These are phyloP conservation scores for Porodaedalea pini DNA, from an alignment of 1,284 basidiomycete species.

Conservation along the genomic window DNA sequence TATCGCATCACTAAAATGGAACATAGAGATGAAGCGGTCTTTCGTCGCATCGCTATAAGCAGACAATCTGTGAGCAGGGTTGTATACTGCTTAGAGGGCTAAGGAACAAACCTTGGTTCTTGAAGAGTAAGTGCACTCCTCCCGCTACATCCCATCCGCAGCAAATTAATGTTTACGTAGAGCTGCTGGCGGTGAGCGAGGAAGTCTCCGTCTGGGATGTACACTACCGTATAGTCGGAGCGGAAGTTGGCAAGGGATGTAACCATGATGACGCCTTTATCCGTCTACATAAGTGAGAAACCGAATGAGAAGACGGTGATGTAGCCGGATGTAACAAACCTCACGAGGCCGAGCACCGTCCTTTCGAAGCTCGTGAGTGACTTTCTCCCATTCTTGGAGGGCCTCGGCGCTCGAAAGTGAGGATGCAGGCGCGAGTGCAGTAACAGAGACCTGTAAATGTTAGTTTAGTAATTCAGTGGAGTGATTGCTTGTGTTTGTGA, in stretches of 20 bases:
- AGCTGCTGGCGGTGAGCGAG: slow-evolving; percentile 57
- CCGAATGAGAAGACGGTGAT: slow-evolving; percentile 2
- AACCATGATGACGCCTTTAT: slow-evolving; percentile 67
- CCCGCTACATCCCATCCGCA: slow-evolving; percentile 74
- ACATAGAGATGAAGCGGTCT: slow-evolving; percentile 68
- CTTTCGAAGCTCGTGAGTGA: slow-evolving; percentile 54
- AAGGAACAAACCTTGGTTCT: slow-evolving; percentile 53
- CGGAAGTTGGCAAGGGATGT: slow-evolving; percentile 83
- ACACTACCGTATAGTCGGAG: slow-evolving; percentile 78
- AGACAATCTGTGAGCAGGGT: slow-evolving; percentile 13
- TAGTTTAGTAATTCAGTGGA: slow-evolving; percentile 5
- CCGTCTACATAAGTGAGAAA: slow-evolving; percentile 40
- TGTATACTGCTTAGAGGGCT: slow-evolving; percentile 2
- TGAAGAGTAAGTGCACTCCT: slow-evolving; percentile 72
- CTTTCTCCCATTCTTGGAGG: slow-evolving; percentile 55
- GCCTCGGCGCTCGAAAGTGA: slow-evolving; percentile 42
- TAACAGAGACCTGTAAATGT: slow-evolving; percentile 51
- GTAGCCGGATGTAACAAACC: slow-evolving; percentile 32
- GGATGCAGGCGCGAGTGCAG: slow-evolving; percentile 46
- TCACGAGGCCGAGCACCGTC: slow-evolving; percentile 68
- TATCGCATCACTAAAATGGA: slow-evolving; percentile 51
- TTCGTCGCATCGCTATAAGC: slow-evolving; percentile 64
- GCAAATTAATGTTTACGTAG: slow-evolving; percentile 73
- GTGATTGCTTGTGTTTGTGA: slow-evolving; percentile 10
- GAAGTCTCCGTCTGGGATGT: slow-evolving; percentile 67